These are phyloP conservation scores for Candida saitoana DNA, from an alignment of 805 yeast species.

Conservation along the genomic window DNA sequence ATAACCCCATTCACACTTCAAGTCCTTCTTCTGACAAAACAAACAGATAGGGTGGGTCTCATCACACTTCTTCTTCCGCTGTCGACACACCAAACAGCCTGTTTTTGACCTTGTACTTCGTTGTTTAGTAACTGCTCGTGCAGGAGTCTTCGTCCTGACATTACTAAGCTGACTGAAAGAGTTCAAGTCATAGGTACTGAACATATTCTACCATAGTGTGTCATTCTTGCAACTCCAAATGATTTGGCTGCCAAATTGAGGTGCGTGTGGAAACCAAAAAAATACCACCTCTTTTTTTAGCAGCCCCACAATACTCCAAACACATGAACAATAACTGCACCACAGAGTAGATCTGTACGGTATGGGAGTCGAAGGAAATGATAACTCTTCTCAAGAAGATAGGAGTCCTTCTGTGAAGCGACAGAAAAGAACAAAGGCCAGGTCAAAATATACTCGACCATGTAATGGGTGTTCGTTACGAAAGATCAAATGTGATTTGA, in stretches of 20 bases:
- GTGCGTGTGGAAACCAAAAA: background rate
- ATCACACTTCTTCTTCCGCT: slow-evolving; percentile 22
- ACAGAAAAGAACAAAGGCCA: slow-evolving; percentile 7
- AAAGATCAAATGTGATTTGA: slow-evolving; percentile 30
- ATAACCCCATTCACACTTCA: slow-evolving; percentile 15
- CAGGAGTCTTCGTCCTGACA: background rate
- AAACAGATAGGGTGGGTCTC: slow-evolving; percentile 20
- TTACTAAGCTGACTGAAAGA: slow-evolving; percentile 4
- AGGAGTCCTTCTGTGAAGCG: background rate
- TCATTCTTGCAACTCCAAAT: background rate
- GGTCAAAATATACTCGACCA: slow-evolving; percentile 29
- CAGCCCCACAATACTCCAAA: background rate
- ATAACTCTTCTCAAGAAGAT: background rate
- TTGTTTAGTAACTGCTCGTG: background rate
- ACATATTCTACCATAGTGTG: slow-evolving; percentile 1
- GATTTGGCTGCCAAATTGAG: too few relatives aligned
- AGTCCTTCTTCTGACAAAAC: slow-evolving; percentile 13
- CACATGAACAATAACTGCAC: too few relatives aligned
- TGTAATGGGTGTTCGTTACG: slow-evolving; percentile 40
- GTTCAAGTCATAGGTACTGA: slow-evolving; percentile 5
- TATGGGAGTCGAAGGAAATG: background rate
- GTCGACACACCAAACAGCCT: slow-evolving; percentile 18
- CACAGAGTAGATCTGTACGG: background rate
- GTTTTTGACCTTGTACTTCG: slow-evolving; percentile 14
- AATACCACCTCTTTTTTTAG: too few relatives aligned